A percentile compares a stretch with the other conserved stretches of the same genome.
Conservation (phyloP, 257 asterid species). For the Mentha longifolia region DNA sequence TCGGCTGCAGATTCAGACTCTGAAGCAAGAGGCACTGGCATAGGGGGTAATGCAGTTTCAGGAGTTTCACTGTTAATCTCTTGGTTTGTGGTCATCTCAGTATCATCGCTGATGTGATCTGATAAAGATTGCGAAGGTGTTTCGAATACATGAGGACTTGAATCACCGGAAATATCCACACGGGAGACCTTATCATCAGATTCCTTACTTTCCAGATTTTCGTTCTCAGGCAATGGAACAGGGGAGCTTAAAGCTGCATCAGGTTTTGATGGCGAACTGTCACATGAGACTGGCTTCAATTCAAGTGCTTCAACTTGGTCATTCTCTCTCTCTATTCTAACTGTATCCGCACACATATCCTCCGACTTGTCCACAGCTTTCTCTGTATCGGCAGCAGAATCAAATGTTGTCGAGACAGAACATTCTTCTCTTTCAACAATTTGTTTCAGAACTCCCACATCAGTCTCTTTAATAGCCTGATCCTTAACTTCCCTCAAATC, state of each 20-base stretch:
- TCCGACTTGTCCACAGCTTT: constrained; percentile 20
- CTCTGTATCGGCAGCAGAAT: constrained; percentile 15
- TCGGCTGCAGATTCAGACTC: constrained; percentile 22
- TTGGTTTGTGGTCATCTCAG: constrained; percentile 25
- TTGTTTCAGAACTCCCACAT: constrained; percentile 2
- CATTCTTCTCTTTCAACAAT: constrained; percentile 10
- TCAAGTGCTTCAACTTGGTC: constrained; percentile 9
- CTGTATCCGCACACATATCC: constrained; percentile 13
- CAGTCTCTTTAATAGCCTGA: constrained; percentile 9
- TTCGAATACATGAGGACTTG: constrained; percentile 28
- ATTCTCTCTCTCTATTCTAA: constrained; percentile 26
- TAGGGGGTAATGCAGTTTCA: constrained; percentile 12
- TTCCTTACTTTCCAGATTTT: constrained; percentile 22
- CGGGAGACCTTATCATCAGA: not conserved
- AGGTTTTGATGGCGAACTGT: constrained; percentile 16
- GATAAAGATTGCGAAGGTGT: constrained; percentile 11
- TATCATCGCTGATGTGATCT: not conserved
- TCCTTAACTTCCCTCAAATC: constrained; percentile 12
- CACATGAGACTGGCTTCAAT: constrained; percentile 10
- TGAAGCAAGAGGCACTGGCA: not conserved
- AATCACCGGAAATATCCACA: constrained; percentile 26
- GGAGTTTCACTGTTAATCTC: constrained; percentile 15
- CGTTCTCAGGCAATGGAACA: constrained; percentile 26
- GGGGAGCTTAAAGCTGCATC: constrained; percentile 22
- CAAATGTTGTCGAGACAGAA: constrained; percentile 19